phyloP scores from a whole-genome alignment of 441 rosid genomes.

The Theobroma grandiflorum region DNA sequence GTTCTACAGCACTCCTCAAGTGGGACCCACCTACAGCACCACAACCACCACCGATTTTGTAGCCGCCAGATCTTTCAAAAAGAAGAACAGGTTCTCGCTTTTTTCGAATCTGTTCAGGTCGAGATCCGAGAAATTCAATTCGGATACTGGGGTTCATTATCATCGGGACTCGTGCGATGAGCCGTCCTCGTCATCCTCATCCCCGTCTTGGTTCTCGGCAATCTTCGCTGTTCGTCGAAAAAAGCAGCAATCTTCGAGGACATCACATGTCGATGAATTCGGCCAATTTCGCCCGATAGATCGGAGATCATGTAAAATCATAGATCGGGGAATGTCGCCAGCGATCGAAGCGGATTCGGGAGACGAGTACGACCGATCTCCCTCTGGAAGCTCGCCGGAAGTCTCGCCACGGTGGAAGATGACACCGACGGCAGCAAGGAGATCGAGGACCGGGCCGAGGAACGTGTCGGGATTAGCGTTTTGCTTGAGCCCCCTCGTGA shows the following conservation, averaged over 20 bases:
- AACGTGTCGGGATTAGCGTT: conserved; percentile 61
- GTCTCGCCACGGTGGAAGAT: conserved; percentile 51
- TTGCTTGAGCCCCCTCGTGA: conserved; percentile 88
- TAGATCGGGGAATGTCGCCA: conserved; percentile 77
- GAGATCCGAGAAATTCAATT: conserved; percentile 62
- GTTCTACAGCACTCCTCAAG: conserved; percentile 71
- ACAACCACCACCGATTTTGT: conserved; percentile 33
- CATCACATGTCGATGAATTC: conserved; percentile 39
- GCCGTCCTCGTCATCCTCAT: conserved; percentile 47
- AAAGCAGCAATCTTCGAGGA: conserved; percentile 35
- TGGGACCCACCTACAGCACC: conserved; percentile 44
- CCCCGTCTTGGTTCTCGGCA: conserved; percentile 64
- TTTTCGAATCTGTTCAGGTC: conserved; percentile 60
- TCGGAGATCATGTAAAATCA: conserved; percentile 35
- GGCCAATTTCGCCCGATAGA: conserved; percentile 21
- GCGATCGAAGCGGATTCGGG: conserved; percentile 44
- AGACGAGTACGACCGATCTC: conserved; percentile 40
- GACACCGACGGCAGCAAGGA: conserved; percentile 47
- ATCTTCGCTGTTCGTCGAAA: conserved; percentile 53
- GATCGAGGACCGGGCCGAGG: conserved; percentile 47
- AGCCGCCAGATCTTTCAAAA: conserved; percentile 26
- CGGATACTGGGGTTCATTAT: conserved; percentile 43
- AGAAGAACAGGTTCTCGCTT: conserved; percentile 46
- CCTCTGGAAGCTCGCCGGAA: conserved; percentile 43
- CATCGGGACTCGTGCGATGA: conserved; percentile 42